Evolutionary conservation across 1,284 basidiomycete species (phyloP), one percentile per base, ranked within the genome.

Genomic region (Stereum hirsutum): DNA sequence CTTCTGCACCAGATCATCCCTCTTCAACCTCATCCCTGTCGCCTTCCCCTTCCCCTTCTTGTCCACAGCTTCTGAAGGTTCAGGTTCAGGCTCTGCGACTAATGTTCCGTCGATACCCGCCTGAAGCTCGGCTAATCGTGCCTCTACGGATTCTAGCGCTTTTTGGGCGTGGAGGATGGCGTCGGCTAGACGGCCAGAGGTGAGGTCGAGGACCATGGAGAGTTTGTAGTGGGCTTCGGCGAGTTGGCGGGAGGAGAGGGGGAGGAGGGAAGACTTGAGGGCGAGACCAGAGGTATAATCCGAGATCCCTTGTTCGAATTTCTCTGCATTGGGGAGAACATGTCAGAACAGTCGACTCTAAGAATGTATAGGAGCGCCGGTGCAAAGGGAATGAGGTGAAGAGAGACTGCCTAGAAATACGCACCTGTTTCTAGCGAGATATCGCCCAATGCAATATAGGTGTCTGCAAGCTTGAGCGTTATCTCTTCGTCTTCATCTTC

Each of bases 161-260:
- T 75, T 74, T 59, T 87, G 78, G 2, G 86, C 88, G 47, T 94
- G 89, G 12, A 61, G 52, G 32, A 95, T 85, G 0, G 90, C 81
- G 41, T 87, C 84, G n/a, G 78, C 67, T 2, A 92, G 74, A 7
- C 81, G 74, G 3, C 86, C 84, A 0, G 88, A 76, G 0, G 86
- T 88, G 36, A 93, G 74, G 60, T 95, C 91, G 30, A 92, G 78
- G 6, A 87, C 89, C 53, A 92, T 89, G 54, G 84, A 88, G 48
- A 94, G 73, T 58, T 92, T 91, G 59, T 91, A 94, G 59, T 93
- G 89, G 2, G 82, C 87, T 57, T 89, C 87, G 0, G 91, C 89
- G 53, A 94, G 81, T 52, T 90, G 84, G 37, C 91, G 81, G 7
- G 89, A 91, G 10, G 84, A 86, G 8, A 70, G 58, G 0, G 90